phyloP scores from a whole-genome alignment of 805 yeast species.

The Metschnikowia orientalis region DNA sequence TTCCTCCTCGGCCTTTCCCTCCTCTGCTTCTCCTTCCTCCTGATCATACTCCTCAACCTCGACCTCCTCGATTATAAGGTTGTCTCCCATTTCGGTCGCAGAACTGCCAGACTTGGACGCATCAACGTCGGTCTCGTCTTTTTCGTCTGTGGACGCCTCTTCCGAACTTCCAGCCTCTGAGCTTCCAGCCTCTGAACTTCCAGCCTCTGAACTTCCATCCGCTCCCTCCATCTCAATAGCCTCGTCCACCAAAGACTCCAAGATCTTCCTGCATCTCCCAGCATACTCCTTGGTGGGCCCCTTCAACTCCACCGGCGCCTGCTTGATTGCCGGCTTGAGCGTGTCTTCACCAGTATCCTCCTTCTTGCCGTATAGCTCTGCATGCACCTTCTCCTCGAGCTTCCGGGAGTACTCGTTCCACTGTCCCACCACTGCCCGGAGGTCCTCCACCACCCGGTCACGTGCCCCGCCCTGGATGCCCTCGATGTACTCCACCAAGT shows the following conservation, averaged over 20 bases:
- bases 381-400: conserved; percentile 38
- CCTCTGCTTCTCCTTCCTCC: conserved; percentile 13
- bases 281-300: conserved; percentile 36
- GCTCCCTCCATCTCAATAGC: conserved; percentile 30
- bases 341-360: conserved; percentile 17
- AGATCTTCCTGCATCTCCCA: conserved; percentile 35
- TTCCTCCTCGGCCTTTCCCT: conserved; percentile 23
- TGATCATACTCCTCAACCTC: conserved; percentile 34
- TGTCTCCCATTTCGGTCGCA: conserved; percentile 16
- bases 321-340: conserved; percentile 10
- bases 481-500: conserved; percentile 48
- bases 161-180: conserved; percentile 1
- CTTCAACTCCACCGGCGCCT: conserved; percentile 10
- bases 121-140: background rate
- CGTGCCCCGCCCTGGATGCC: conserved; percentile 71
- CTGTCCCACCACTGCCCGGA: conserved; percentile 41
- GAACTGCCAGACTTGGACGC: background rate
- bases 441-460: conserved; percentile 48
- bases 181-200: background rate
- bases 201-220: conserved; percentile 6
- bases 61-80: conserved; percentile 40
- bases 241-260: conserved; percentile 34
- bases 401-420: conserved; percentile 55
- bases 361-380: conserved; percentile 29
- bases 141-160: conserved; percentile 3